Evolutionary conservation across 345 rosid genomes (phyloP).

Genomic region (Hypericum perforatum): DNA sequence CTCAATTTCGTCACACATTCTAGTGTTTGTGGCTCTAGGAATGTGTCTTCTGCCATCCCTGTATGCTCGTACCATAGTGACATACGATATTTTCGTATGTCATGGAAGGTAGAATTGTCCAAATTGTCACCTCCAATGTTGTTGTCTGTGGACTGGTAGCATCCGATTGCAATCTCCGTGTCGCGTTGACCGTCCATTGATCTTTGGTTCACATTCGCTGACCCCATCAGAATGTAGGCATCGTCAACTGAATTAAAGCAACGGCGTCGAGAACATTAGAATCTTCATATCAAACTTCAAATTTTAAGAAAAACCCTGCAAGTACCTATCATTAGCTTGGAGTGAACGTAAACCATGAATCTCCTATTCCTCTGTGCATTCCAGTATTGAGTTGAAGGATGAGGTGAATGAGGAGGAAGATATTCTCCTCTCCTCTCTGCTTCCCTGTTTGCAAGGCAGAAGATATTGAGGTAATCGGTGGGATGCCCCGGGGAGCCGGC

Average conservation of each 20-base stretch:
- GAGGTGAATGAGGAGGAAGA: conserved; percentile 45
- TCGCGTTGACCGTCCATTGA: conserved; percentile 84
- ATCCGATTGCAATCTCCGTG: conserved; percentile 82
- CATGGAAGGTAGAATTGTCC: conserved; percentile 10
- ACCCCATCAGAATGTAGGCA: conserved; percentile 53
- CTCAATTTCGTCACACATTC: conserved; percentile 47
- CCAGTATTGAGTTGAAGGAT: conserved; percentile 58
- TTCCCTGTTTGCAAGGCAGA: conserved; percentile 88
- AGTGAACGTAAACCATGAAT: conserved; percentile 89
- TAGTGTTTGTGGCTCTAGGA: conserved; percentile 43
- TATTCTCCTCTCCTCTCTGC: conserved; percentile 40
- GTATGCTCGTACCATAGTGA: conserved; percentile 78
- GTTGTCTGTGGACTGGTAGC: conserved; percentile 33
- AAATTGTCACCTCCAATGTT: neutral
- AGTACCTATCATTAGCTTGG: conserved; percentile 89
- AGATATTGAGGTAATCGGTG: conserved; percentile 71
- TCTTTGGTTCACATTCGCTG: conserved; percentile 79
- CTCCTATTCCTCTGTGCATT: conserved; percentile 68
- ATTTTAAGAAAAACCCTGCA: neutral
- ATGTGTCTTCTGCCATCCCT: conserved; percentile 26
- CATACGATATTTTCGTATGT: conserved; percentile 44
- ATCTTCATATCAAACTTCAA: neutral
- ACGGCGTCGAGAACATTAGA: neutral
- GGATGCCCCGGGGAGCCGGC: conserved; percentile 44
- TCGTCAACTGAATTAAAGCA: conserved; percentile 52